These are phyloP conservation scores for Saxophila tyrrhenica DNA, from an alignment of 495 filamentous ascomycete species.

Conservation along the genomic window DNA sequence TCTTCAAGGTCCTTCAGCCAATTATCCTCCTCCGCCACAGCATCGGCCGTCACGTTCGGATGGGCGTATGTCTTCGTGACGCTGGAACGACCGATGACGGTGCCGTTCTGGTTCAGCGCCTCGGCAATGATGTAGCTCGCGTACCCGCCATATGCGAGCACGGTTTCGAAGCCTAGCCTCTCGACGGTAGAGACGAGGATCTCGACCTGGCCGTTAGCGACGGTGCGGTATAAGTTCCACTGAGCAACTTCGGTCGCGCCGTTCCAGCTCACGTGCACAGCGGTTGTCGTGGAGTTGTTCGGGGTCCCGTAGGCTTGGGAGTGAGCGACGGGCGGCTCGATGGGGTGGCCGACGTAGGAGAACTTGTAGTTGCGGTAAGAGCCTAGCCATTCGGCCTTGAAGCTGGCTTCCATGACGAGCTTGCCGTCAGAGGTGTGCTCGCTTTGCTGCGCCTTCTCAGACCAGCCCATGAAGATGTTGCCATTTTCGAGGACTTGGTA, in stretches of 20 bases:
- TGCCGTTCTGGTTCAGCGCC: constrained; percentile 5
- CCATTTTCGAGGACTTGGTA: constrained; percentile 5
- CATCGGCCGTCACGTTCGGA: not conserved
- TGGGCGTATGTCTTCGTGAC: constrained; percentile 1
- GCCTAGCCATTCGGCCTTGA: not conserved
- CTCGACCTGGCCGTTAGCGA: not conserved
- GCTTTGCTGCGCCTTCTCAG: not conserved
- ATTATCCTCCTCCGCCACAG: not conserved
- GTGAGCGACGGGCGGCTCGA: constrained; percentile 2
- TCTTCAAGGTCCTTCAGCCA: constrained; percentile 2
- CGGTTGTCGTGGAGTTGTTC: not conserved
- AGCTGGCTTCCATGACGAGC: constrained; percentile 2
- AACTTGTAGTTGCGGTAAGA: constrained; percentile 11
- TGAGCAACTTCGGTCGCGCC: constrained; percentile 15
- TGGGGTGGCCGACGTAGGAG: constrained; percentile 7
- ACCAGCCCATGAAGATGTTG: constrained; percentile 18
- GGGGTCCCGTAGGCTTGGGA: not conserved
- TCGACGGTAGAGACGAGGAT: not conserved
- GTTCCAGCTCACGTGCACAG: constrained; percentile 19
- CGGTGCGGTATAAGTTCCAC: constrained; percentile 5
- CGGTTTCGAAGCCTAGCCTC: constrained; percentile 8
- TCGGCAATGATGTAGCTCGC: constrained; percentile 4
- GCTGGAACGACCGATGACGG: not conserved
- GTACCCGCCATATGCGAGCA: not conserved
- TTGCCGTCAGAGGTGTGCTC: constrained; percentile 9